phyloP scores from a whole-genome alignment of 2,329 filamentous ascomycete genomes.

The Dothiorella sarmentorum region DNA sequence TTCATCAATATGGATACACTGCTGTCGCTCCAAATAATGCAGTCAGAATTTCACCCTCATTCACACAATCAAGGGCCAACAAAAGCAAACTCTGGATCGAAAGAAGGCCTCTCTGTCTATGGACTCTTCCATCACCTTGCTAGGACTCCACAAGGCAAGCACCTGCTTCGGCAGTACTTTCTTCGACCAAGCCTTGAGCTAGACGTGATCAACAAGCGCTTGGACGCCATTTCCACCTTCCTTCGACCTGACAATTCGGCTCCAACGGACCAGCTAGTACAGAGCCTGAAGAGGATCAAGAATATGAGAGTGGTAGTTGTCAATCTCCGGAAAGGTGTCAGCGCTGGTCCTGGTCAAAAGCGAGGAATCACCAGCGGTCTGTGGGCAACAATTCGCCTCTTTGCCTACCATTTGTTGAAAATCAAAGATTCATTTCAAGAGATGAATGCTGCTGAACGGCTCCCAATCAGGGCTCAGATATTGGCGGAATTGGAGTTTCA shows the following conservation, averaged over 20 bases:
- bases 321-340: conserved; percentile 75
- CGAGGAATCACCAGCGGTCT: conserved; percentile 61
- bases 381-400: conserved; percentile 71
- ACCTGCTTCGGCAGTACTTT: conserved; percentile 73
- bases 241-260: conserved; percentile 64
- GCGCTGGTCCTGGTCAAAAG: conserved; percentile 48
- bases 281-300: conserved; percentile 66
- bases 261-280: conserved; percentile 53
- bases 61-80: conserved; percentile 70
- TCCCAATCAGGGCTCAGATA: conserved; percentile 59
- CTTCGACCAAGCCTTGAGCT: conserved; percentile 72
- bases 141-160: conserved; percentile 74
- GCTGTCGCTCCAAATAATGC: conserved; percentile 77
- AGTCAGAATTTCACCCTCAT: conserved; percentile 78
- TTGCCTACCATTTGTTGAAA: conserved; percentile 67
- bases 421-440: conserved; percentile 63
- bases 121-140: conserved; percentile 75
- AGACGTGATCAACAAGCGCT: conserved; percentile 65
- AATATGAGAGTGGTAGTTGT: conserved; percentile 69
- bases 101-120: conserved; percentile 80
- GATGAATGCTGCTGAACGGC: conserved; percentile 50
- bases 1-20: conserved; percentile 80
- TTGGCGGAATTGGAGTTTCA: conserved; percentile 56
- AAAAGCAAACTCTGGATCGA: conserved; percentile 59
- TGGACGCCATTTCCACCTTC: conserved; percentile 66